phyloP scores from a whole-genome alignment of 495 filamentous ascomycete genomes.

The Penicillium tannophilum region DNA sequence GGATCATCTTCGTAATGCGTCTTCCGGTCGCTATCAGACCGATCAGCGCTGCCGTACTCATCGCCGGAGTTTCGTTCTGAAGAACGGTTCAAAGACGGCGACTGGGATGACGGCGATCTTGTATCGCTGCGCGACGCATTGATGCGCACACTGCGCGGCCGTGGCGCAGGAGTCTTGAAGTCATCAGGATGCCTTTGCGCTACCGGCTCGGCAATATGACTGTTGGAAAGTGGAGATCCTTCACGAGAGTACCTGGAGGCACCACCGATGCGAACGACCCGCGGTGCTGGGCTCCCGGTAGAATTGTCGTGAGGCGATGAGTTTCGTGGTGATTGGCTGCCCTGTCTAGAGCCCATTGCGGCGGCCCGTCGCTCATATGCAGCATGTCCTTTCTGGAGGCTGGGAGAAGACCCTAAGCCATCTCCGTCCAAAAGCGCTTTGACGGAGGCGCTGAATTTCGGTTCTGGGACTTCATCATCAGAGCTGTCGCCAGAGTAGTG shows the following conservation, averaged over 20 bases:
- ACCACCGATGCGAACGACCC: constrained; percentile 62
- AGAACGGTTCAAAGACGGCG: constrained; percentile 42
- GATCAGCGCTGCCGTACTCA: constrained; percentile 44
- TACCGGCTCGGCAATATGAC: constrained; percentile 34
- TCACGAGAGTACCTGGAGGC: constrained; percentile 38
- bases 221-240: constrained; percentile 37
- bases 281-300: constrained; percentile 46
- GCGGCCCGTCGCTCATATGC: constrained; percentile 29
- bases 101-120: constrained; percentile 42
- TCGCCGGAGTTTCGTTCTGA: constrained; percentile 36
- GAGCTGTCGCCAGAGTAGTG: constrained; percentile 68
- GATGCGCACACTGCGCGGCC: constrained; percentile 65
- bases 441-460: constrained; percentile 78
- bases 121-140: constrained; percentile 42
- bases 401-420: constrained; percentile 56
- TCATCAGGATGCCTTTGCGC: constrained; percentile 41
- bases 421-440: constrained; percentile 74
- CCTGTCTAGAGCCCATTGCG: constrained; percentile 32
- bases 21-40: constrained; percentile 48
- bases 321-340: constrained; percentile 41
- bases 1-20: constrained; percentile 44
- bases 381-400: constrained; percentile 44
- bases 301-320: constrained; percentile 43
- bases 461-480: constrained; percentile 71
- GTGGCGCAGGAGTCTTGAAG: constrained; percentile 68